phyloP scores from a whole-genome alignment of 352 stramenopile species.

The Elongisporangium undulatum region DNA sequence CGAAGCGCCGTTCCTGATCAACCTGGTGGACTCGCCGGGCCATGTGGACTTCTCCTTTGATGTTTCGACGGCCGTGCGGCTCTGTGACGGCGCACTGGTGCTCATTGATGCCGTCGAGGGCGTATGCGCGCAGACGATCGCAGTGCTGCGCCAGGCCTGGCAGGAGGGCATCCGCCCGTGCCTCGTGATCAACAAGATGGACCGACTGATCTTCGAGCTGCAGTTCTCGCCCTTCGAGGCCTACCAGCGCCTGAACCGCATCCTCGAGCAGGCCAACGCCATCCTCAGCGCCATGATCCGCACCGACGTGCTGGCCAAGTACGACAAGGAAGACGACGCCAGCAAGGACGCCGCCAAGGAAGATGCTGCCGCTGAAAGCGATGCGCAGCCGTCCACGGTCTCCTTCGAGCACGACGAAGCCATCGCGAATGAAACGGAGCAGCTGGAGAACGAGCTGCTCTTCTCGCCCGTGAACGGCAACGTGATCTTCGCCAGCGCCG shows the following conservation, averaged over 20 bases:
- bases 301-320: conserved; percentile 64
- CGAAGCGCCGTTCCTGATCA: conserved; percentile 87
- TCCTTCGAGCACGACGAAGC: conserved; percentile 30
- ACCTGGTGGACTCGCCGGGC: conserved; percentile 94
- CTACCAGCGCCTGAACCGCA: conserved; percentile 90
- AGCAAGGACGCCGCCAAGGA: conserved; percentile 9
- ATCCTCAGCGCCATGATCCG: conserved; percentile 82
- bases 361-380: conserved; percentile 4
- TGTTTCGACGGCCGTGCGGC: conserved; percentile 92
- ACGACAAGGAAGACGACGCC: conserved; percentile 34
- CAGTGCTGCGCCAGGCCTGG: conserved; percentile 93
- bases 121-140: conserved; percentile 94
- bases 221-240: conserved; percentile 89
- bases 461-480: conserved; percentile 89
- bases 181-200: conserved; percentile 98
- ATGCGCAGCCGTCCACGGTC: background rate
- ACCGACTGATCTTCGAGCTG: conserved; percentile 93
- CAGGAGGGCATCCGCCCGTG: conserved; percentile 92
- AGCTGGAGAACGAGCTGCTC: conserved; percentile 65
- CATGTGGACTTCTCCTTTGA: conserved; percentile 96
- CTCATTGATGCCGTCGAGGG: conserved; percentile 96
- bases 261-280: conserved; percentile 90
- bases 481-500: conserved; percentile 91
- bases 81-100: conserved; percentile 94
- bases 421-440: conserved; percentile 65